These are phyloP conservation scores for Cyberlindnera meyerae DNA, from an alignment of 805 yeast species.

Conservation along the genomic window DNA sequence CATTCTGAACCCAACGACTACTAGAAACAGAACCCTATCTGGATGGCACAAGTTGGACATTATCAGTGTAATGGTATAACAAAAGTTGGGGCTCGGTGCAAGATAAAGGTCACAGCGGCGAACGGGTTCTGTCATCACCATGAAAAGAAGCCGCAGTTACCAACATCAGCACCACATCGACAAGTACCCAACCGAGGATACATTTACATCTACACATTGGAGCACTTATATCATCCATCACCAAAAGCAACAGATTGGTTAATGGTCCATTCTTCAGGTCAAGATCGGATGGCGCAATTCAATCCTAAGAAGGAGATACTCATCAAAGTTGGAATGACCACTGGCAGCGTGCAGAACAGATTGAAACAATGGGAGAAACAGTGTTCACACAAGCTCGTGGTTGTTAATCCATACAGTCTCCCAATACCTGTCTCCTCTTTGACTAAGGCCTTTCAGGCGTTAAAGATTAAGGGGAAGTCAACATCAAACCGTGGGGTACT, in stretches of 20 bases:
- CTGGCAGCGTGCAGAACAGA: constrained; percentile 16
- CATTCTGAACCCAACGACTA: too few species aligned
- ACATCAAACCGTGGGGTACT: too few species aligned
- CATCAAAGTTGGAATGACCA: constrained; percentile 25
- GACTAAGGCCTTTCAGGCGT: constrained; percentile 2
- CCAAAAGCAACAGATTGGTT: constrained; percentile 24
- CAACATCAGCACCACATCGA: too few species aligned
- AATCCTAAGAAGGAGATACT: constrained; percentile 21
- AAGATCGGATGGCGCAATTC: constrained; percentile 7
- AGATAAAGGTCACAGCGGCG: constrained; percentile 2
- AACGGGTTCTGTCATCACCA: constrained; percentile 18
- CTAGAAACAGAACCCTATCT: too few species aligned
- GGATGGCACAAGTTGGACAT: too few species aligned
- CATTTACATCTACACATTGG: constrained; percentile 23
- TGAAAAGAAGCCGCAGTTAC: too few species aligned
- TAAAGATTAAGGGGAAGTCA: too few species aligned
- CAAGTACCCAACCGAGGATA: too few species aligned
- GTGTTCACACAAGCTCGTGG: constrained; percentile 18
- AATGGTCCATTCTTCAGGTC: constrained; percentile 5
- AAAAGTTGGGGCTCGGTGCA: constrained; percentile 13
- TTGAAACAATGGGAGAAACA: constrained; percentile 24
- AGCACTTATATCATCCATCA: constrained; percentile 13
- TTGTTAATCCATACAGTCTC: constrained; percentile 14
- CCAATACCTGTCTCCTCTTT: constrained; percentile 4
- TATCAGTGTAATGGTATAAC: constrained; percentile 22